Evolutionary conservation across 371 early-diverging fungal species (phyloP).

Genomic region (Saksenaea oblongispora): DNA sequence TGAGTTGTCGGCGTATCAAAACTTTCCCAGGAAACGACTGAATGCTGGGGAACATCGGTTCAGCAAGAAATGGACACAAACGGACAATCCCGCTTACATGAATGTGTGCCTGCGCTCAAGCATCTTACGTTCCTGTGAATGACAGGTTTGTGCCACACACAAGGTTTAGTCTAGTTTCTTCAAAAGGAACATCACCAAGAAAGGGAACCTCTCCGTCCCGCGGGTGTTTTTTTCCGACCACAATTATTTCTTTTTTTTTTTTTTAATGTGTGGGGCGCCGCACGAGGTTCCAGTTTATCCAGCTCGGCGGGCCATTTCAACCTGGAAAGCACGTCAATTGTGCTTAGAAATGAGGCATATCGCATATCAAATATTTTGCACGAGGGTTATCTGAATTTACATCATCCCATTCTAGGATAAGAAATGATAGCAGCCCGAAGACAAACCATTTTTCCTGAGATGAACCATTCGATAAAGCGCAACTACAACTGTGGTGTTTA

Average conservation of each 20-base stretch:
- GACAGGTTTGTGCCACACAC: not conserved
- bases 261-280: not conserved
- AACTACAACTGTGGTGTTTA: not conserved
- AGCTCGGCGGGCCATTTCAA: too few relatives aligned
- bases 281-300: not conserved
- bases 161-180: not conserved
- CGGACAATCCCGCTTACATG: too few relatives aligned
- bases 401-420: not conserved
- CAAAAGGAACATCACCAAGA: not conserved
- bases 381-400: not conserved
- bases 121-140: too few relatives aligned
- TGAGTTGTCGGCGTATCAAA: conserved; percentile 3
- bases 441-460: not conserved
- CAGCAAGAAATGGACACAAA: not conserved
- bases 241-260: not conserved
- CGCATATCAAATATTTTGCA: too few relatives aligned
- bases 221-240: not conserved
- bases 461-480: not conserved
- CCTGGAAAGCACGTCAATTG: too few relatives aligned
- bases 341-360: too few relatives aligned
- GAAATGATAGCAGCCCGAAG: not conserved
- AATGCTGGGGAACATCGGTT: not conserved
- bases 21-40: conserved; percentile 1
- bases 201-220: conserved; percentile 2
- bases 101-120: too few relatives aligned